phyloP scores from a whole-genome alignment of 169 alveolate species.

The Plasmodium sp. region DNA sequence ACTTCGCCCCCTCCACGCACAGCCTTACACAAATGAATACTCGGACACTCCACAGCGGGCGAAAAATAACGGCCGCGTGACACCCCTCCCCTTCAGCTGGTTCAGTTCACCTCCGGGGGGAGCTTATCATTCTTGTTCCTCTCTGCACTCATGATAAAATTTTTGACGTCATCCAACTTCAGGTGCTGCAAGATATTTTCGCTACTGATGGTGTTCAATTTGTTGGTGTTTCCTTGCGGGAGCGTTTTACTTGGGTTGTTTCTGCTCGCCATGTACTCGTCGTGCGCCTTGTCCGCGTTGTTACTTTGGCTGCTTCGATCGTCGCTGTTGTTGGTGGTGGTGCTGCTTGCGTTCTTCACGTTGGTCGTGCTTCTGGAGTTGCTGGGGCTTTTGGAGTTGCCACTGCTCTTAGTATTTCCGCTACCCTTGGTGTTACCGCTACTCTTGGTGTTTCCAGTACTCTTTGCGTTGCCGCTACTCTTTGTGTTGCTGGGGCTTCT shows the following conservation, averaged over 20 bases:
- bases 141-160: constrained; percentile 46
- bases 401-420: background rate
- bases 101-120: constrained; percentile 1
- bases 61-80: background rate
- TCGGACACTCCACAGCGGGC: background rate
- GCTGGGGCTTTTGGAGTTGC: background rate
- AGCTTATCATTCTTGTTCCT: constrained; percentile 17
- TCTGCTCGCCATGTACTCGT: background rate
- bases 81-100: background rate
- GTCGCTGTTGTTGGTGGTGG: background rate
- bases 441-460: background rate
- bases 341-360: background rate
- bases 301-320: background rate
- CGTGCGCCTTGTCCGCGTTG: background rate
- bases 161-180: constrained; percentile 48
- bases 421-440: too few relatives aligned
- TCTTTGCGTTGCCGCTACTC: background rate
- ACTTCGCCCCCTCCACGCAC: background rate
- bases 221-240: background rate
- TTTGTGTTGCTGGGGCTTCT: background rate
- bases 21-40: background rate
- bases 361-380: background rate
- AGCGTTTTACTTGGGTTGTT: background rate
- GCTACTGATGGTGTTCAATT: background rate
- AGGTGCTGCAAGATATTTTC: constrained; percentile 24